Evolutionary conservation across 2,329 filamentous ascomycete genomes (phyloP).

Genomic region (Kalaharituber pfeilii): DNA sequence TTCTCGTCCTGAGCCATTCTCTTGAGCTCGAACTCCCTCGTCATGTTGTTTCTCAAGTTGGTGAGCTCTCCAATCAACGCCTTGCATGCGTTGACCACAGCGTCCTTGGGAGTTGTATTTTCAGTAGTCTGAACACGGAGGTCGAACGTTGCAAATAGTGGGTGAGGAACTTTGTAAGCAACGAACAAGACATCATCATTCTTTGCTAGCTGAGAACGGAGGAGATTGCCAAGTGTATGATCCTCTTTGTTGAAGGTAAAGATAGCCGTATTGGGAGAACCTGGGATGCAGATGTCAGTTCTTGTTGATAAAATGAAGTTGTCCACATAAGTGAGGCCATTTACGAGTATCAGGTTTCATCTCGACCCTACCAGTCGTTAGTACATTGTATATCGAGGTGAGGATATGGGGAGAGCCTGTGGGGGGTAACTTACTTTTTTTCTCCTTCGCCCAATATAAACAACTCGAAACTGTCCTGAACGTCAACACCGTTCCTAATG

Average conservation of each 20-base stretch:
- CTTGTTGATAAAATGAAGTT: no score
- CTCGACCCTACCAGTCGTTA: background rate
- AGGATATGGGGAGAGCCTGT: no score
- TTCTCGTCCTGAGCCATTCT: constrained; percentile 44
- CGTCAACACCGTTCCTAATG: background rate
- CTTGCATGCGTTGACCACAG: constrained; percentile 62
- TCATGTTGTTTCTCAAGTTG: constrained; percentile 70
- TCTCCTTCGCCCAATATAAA: background rate
- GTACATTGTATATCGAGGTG: background rate
- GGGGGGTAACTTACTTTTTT: background rate
- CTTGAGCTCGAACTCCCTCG: constrained; percentile 74
- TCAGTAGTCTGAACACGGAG: constrained; percentile 88
- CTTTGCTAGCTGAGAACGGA: constrained; percentile 69
- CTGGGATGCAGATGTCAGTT: constrained; percentile 33
- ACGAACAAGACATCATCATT: constrained; percentile 74
- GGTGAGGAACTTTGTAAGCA: constrained; percentile 54
- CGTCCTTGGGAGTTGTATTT: constrained; percentile 70
- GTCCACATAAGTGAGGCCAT: background rate
- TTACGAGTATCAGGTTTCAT: background rate
- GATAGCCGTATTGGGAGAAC: constrained; percentile 84
- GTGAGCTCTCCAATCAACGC: constrained; percentile 68
- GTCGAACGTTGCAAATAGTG: constrained; percentile 38
- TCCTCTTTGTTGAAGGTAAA: constrained; percentile 96
- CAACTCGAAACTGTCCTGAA: background rate
- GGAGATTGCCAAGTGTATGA: constrained; percentile 81